Conservation (phyloP, 1,139 yeast genomes). For the Yamadazyma mexicana region DNA sequence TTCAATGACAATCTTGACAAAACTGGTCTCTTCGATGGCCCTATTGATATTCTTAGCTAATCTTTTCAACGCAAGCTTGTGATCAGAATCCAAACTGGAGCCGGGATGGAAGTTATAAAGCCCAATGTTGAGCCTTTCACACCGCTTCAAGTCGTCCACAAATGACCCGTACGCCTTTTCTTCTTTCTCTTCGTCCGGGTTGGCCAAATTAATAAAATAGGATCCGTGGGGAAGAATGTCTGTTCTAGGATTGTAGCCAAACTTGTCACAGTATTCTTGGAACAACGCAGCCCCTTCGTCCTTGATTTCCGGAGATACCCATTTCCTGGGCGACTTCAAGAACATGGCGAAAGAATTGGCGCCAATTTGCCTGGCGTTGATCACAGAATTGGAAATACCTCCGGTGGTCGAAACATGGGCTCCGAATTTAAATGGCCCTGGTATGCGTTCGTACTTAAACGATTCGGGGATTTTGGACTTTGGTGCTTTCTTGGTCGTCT, state of each 20-base stretch:
- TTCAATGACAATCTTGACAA: conserved; percentile 87
- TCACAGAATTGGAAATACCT: conserved; percentile 72
- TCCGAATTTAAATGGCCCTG: conserved; percentile 56
- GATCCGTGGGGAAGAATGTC: conserved; percentile 94
- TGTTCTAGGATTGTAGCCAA: conserved; percentile 68
- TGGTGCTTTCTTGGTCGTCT: background rate
- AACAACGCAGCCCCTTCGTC: conserved; percentile 69
- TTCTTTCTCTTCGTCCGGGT: conserved; percentile 81
- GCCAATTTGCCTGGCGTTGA: conserved; percentile 74
- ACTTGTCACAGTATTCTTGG: conserved; percentile 56
- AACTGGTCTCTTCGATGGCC: conserved; percentile 70
- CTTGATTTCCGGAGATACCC: conserved; percentile 81
- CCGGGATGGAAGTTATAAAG: conserved; percentile 96
- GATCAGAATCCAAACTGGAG: conserved; percentile 75
- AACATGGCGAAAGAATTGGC: conserved; percentile 88
- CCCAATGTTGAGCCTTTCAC: conserved; percentile 83
- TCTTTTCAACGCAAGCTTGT: conserved; percentile 57
- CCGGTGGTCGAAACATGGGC: conserved; percentile 80
- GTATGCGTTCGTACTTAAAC: conserved; percentile 25
- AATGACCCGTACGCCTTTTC: conserved; percentile 76
- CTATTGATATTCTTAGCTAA: conserved; percentile 78
- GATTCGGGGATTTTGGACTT: conserved; percentile 8
- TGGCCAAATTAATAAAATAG: conserved; percentile 87
- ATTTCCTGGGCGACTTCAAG: conserved; percentile 84
- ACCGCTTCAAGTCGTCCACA: conserved; percentile 80